phyloP scores from a whole-genome alignment of 768 basidiomycete genomes.

The Multifurca ochricompacta region DNA sequence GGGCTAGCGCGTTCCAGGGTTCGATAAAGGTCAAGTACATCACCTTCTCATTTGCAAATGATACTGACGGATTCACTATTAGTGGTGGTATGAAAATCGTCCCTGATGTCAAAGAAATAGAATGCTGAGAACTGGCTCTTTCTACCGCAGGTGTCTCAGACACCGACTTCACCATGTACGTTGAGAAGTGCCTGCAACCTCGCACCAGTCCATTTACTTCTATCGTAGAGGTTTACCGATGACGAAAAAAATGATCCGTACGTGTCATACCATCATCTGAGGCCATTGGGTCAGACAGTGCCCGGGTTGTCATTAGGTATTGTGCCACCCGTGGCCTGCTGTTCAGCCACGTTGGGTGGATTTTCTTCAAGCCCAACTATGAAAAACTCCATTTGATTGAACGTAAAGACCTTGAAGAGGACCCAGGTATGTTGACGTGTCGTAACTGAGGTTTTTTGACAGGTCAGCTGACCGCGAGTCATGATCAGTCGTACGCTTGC shows the following conservation, averaged over 20 bases:
- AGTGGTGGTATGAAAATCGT: slow-evolving; percentile 20
- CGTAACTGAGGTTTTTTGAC: background rate
- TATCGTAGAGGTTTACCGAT: slow-evolving; percentile 54
- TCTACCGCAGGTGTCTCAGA: slow-evolving; percentile 52
- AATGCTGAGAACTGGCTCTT: slow-evolving; percentile 42
- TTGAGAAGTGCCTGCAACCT: background rate
- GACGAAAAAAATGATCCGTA: slow-evolving; percentile 63
- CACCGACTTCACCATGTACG: slow-evolving; percentile 71
- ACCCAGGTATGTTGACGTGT: slow-evolving; percentile 44
- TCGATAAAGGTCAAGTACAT: slow-evolving; percentile 53
- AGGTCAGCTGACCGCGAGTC: background rate
- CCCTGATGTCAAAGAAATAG: background rate
- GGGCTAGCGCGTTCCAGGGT: slow-evolving; percentile 70
- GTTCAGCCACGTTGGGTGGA: slow-evolving; percentile 82
- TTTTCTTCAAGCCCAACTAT: slow-evolving; percentile 70
- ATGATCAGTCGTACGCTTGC: slow-evolving; percentile 56
- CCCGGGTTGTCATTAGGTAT: slow-evolving; percentile 37
- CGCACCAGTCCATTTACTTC: background rate
- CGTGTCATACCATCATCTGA: slow-evolving; percentile 21
- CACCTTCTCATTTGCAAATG: background rate
- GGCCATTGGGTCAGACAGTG: background rate
- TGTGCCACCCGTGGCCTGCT: slow-evolving; percentile 65
- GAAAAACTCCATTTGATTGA: slow-evolving; percentile 56
- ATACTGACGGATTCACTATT: background rate
- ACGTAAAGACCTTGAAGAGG: slow-evolving; percentile 56